Base-by-base conservation (phyloP, 192 early-diverging fungal species). In the Coemansia erecta region DNA sequence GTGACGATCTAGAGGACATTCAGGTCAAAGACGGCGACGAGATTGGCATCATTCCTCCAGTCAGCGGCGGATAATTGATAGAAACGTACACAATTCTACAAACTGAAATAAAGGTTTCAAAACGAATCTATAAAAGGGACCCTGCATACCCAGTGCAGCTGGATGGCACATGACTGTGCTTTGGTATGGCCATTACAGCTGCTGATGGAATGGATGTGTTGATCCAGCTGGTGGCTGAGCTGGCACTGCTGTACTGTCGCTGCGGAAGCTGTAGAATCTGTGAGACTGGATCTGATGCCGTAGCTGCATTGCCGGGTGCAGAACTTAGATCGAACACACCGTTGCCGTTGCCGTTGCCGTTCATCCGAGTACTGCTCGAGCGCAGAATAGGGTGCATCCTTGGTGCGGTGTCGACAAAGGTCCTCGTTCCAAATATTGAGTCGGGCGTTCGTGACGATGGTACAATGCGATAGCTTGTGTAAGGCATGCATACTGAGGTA, bases 51-150 rank as follows among this genome's bases (percentile, higher is more conserved):
- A 66, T 80, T 26, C 71, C 77, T 8, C 71, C 61, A 1, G 77
- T 80, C 9, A 80, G 77, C 54, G 77, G 77, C 17, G 77, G 77
- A 12, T 74, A 59, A 43, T 49, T 31, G 23, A 57, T 46, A 4
- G 17, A 40, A 15, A 17, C 10, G 47, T 28, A 58, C 37, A 43
- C n/a, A 11, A 14, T 17, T 42, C 35, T 18, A 33, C 1, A 12
- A 31, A 12, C 9, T 22, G 50, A 52, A 37, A 53, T 14, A 50
- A 50, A 50, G 24, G 3, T 26, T 50, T 50, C 1, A 17, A 19
- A 50, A 41, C 18, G 12, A 12, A 49, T 49, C n/a, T 41, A 54
- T 3, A 54, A 5, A n/a, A 54, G 2, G 4, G 49, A 14, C 23
- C 49, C 28, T 24, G 56, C 15, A 17, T 26, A 48, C 14, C 46